Evolutionary conservation across 2,329 filamentous ascomycete species (phyloP).

Genomic region (Fusarium paranaense): DNA sequence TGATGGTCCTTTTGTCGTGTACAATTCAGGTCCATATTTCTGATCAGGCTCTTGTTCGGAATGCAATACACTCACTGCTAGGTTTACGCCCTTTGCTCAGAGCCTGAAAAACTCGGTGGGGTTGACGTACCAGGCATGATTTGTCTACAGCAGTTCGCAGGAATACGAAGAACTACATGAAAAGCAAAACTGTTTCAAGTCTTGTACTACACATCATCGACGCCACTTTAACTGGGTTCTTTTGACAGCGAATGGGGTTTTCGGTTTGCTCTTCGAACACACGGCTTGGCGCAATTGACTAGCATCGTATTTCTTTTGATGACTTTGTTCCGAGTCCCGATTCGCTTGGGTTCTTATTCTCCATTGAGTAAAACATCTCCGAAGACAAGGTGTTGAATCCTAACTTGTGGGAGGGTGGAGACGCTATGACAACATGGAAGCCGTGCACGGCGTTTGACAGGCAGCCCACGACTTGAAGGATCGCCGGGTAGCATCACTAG

Average conservation of each 20-base stretch:
- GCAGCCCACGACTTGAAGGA: neutral
- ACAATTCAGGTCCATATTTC: neutral
- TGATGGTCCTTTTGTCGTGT: constrained; percentile 7
- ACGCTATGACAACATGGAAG: neutral
- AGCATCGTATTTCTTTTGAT: neutral
- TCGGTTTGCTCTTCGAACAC: neutral
- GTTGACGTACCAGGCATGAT: neutral
- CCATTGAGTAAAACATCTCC: neutral
- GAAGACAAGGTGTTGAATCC: neutral
- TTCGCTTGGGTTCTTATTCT: neutral
- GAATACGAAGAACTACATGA: neutral
- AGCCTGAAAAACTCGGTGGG: neutral
- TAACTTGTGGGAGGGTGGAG: neutral
- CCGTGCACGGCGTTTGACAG: neutral
- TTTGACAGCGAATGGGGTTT: neutral
- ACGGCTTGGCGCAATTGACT: neutral
- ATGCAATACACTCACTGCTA: neutral
- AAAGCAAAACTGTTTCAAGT: neutral
- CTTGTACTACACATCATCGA: neutral
- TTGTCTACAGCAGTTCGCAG: neutral
- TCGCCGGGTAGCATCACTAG: neutral
- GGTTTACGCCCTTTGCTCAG: neutral
- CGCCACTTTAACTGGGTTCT: neutral
- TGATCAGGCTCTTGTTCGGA: neutral
- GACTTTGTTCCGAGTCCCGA: neutral